Base-by-base conservation (phyloP, 805 yeast species). In the Cyberlindnera xishuangbannaensis region DNA sequence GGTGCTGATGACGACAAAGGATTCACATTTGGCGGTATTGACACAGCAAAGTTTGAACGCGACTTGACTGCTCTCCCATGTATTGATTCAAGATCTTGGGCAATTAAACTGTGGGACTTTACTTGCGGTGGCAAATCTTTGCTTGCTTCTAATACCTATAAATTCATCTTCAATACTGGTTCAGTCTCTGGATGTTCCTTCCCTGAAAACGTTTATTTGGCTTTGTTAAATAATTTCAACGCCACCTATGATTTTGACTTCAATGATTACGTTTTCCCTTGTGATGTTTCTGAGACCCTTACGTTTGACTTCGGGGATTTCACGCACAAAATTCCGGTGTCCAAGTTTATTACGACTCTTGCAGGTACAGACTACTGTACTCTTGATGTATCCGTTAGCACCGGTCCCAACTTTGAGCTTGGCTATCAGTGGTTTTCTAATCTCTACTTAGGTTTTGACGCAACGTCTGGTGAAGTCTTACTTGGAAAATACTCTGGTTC, bases 11-110 rank as follows among this genome's bases (percentile, higher is more conserved):
- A 30, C 18, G 43, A 37, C 27, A 20, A 31, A 13, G 31, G 31
- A 6, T 44, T 44, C 30, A 37, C 39, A n/a, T 73, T 74, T 50
- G 79, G 81, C 24, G 80, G 73, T 20, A 53, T 71, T 29, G 78
- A 74, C 47, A 61, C 58, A 22, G 52, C 59, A 23, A 71, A 70
- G 55, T 72, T 63, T 48, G 25, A 47, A 1, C 78, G 78, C 16
- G 43, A 51, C 8, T 51, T 72, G 26, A 22, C 15, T 28, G 33
- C 33, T 8, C 31, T 37, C 18, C 28, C 35, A 18, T 36, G 40
- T 37, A 22, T 35, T 12, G 24, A 22, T 15, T 25, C 35, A 15
- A 19, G 10, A 11, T 33, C 37, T 41, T 23, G 43, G 41, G 14
- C 63, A 55, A 30, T 48, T 32, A 29, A 49, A 39, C 28, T 52